These are phyloP conservation scores for Piper longum DNA, from an alignment of 164 flowering plant species.

Conservation along the genomic window DNA sequence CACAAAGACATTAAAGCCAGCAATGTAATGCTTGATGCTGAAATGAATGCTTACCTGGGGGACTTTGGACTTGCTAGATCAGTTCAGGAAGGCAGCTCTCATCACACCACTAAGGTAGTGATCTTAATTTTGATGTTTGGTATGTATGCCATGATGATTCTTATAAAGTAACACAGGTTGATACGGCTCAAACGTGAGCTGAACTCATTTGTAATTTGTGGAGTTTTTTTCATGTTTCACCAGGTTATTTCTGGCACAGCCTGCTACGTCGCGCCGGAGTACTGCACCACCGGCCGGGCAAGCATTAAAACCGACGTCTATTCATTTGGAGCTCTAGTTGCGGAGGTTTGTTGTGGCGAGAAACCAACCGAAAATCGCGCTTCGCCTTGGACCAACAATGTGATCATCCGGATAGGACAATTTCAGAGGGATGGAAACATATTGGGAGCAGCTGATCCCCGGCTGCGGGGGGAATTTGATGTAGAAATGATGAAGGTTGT, in stretches of 20 bases:
- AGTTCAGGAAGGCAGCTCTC: conserved; percentile 10
- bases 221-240: background rate
- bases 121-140: too few relatives aligned
- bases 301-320: conserved; percentile 41
- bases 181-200: too few relatives aligned
- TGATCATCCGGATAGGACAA: conserved; percentile 39
- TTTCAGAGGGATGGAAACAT: conserved; percentile 25
- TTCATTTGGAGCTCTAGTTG: conserved; percentile 38
- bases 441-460: conserved; percentile 24
- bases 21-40: conserved; percentile 19
- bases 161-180: too few relatives aligned
- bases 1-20: conserved; percentile 21
- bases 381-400: conserved; percentile 7
- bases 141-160: too few relatives aligned
- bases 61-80: conserved; percentile 24
- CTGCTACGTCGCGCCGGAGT: conserved; percentile 50
- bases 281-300: conserved; percentile 25
- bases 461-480: conserved; percentile 16
- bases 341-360: conserved; percentile 40
- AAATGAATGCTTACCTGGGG: conserved; percentile 13
- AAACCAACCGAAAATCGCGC: conserved; percentile 26
- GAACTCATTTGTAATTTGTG: too few relatives aligned
- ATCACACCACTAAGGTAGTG: background rate
- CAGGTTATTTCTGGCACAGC: conserved; percentile 20
- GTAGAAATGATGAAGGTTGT: conserved; percentile 22